Evolutionary conservation across 306 rosid genomes (phyloP), one percentile per base, ranked within the genome.

Genomic region (Cicer pinnatifidum): DNA sequence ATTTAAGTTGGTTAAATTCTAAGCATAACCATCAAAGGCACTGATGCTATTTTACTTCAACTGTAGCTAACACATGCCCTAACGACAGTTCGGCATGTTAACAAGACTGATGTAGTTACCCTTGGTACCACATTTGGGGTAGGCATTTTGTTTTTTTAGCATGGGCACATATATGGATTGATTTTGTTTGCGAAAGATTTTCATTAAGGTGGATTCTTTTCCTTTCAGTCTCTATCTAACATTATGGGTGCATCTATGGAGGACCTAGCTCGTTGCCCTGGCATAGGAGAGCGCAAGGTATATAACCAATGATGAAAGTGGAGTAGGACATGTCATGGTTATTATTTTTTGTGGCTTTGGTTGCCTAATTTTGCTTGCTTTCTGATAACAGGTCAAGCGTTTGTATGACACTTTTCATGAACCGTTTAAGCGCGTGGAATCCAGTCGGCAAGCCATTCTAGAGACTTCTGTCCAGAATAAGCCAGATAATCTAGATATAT

Each of bases 211-310:
- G 33, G 71, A 46, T 75, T 33, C 11, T 40, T 84, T 67, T 58
- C 53, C 20, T 83, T 86, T 81, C 86, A 94, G 98, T 83, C 98
- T 81, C 87, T 94, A 50, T 87, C 98, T 51, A 86, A 94, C 84
- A 83, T 91, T 73, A 94, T 94, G 95, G 95, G 90, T 80, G 97
- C 88, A 79, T 94, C 97, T 38, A 94, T 94, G 96, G 98, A 94
- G 84, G 98, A 94, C 83, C 90, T 91, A 75, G 98, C 98, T 70
- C 96, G 98, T 58, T 94, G 98, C 79, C 98, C 98, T 71, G 98
- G 97, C 63, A 94, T 94, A 65, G 97, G 98, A 88, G 98, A 94
- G 84, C 92, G 96, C 73, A 94, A 94, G 97, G 97, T 94, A 84
- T 63, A 54, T 19, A 54, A 67, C 74, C n/a, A 16, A 35, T 20